phyloP scores from a whole-genome alignment of 176 grass and related monocot species.

The Aegilops tauschii region DNA sequence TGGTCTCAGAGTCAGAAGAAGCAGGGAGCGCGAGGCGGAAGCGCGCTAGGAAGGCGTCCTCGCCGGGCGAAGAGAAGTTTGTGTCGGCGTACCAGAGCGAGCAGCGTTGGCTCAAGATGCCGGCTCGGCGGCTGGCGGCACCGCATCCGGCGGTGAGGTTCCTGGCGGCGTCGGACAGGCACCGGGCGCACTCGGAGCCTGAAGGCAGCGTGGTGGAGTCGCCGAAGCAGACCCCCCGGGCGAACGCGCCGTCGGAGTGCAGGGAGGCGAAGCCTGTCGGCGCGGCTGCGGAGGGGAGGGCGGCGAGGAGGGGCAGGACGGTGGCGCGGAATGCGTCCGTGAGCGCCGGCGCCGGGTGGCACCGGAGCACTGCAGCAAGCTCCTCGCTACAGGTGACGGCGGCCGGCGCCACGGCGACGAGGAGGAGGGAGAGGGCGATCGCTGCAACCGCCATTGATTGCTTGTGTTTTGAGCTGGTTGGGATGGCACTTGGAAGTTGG shows the following conservation, averaged over 20 bases:
- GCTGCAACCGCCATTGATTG: background rate
- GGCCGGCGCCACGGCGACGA: background rate
- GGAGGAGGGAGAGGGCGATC: background rate
- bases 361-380: background rate
- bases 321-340: background rate
- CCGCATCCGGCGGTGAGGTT: background rate
- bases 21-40: background rate
- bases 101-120: background rate
- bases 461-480: too few species aligned
- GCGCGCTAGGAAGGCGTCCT: background rate
- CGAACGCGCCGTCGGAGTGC: background rate
- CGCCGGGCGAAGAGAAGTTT: background rate
- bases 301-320: background rate
- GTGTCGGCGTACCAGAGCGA: constrained; percentile 15
- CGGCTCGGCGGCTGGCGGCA: background rate
- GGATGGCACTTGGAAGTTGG: too few species aligned
- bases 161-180: background rate
- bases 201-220: background rate
- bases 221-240: background rate
- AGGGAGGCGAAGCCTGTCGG: background rate
- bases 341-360: background rate
- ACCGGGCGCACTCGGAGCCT: background rate
- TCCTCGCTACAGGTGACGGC: background rate
- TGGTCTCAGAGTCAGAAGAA: too few species aligned
- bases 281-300: background rate